phyloP scores from a whole-genome alignment of 169 alveolate species.

The Plasmodium coatneyi region DNA sequence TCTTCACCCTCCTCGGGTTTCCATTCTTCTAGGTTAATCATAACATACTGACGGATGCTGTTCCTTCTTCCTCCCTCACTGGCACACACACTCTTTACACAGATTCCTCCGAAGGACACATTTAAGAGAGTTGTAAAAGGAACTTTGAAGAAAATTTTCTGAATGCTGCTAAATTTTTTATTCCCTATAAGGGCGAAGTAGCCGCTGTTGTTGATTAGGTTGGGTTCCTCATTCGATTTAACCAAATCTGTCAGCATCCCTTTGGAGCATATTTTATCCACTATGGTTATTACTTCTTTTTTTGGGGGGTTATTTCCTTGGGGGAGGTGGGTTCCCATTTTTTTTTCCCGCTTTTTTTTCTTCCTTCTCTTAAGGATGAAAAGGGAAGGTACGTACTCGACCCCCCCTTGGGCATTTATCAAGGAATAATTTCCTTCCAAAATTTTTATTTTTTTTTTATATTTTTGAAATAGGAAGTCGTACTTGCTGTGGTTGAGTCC shows the following conservation, averaged over 20 bases:
- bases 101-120: background rate
- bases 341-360: background rate
- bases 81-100: background rate
- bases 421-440: conserved; percentile 31
- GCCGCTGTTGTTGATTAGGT: background rate
- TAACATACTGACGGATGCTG: background rate
- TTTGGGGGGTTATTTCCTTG: background rate
- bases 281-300: background rate
- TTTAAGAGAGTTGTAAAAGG: background rate
- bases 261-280: conserved; percentile 19
- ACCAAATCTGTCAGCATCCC: conserved; percentile 15
- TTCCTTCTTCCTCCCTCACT: background rate
- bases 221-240: background rate
- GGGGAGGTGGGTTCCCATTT: background rate
- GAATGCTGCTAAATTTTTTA: conserved; percentile 3
- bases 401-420: conserved; percentile 25
- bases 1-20: background rate
- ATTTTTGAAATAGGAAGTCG: conserved; percentile 29
- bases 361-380: conserved; percentile 18
- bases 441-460: conserved; percentile 43
- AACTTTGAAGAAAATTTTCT: conserved; percentile 14
- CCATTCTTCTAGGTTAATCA: background rate
- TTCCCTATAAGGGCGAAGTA: conserved; percentile 26
- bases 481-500: conserved; percentile 34
- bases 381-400: conserved; percentile 29